phyloP scores from a whole-genome alignment of 2,329 filamentous ascomycete species.

The Pseudogymnoascus sp. region DNA sequence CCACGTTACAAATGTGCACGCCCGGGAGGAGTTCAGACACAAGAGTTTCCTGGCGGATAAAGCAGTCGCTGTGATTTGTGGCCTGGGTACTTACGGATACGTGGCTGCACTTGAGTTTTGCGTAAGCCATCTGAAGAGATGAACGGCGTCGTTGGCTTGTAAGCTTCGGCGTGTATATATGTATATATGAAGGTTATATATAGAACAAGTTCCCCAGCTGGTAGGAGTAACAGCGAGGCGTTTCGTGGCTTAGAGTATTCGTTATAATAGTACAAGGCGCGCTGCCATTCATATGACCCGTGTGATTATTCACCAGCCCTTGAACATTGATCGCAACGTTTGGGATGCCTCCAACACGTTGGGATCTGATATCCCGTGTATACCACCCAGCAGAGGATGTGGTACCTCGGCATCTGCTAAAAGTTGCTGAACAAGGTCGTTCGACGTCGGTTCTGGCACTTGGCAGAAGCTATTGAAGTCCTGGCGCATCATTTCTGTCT shows the following conservation, averaged over 20 bases:
- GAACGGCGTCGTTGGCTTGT: slow-evolving; percentile 19
- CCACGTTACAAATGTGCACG: slow-evolving; percentile 70
- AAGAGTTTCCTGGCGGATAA: slow-evolving; percentile 71
- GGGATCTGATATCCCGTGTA: background rate
- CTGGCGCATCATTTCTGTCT: slow-evolving; percentile 28
- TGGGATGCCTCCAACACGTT: slow-evolving; percentile 8
- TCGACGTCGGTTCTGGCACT: slow-evolving; percentile 27
- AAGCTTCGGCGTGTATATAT: background rate
- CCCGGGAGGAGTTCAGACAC: slow-evolving; percentile 59
- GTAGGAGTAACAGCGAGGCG: background rate
- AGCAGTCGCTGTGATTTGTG: slow-evolving; percentile 65
- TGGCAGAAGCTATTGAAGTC: slow-evolving; percentile 28
- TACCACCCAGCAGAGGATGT: background rate
- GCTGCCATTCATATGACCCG: background rate
- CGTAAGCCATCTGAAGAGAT: slow-evolving; percentile 39
- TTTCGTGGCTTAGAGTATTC: background rate
- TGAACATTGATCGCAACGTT: slow-evolving; percentile 6
- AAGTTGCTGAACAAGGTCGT: slow-evolving; percentile 27
- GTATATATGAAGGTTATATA: background rate
- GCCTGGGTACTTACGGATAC: slow-evolving; percentile 57
- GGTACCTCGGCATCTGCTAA: background rate
- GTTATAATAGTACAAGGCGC: background rate
- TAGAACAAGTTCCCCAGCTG: background rate
- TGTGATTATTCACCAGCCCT: slow-evolving; percentile 1
- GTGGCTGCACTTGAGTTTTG: slow-evolving; percentile 50